Evolutionary conservation across 208 protist species (phyloP).

Genomic region (Wallacemonas sp.): DNA sequence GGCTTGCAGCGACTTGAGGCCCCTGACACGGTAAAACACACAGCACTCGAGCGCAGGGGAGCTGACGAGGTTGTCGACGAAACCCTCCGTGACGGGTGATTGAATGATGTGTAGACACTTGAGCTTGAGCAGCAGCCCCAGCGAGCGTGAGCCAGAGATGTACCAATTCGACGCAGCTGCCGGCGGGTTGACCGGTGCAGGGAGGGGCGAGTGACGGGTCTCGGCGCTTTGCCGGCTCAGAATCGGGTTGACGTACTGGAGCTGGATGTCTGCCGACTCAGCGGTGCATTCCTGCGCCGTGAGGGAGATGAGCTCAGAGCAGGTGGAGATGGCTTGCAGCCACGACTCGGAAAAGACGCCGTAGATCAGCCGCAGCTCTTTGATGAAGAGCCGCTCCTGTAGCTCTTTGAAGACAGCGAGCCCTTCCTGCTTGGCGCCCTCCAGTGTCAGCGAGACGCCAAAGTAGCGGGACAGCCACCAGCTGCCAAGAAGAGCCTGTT

Average conservation of each 20-base stretch:
- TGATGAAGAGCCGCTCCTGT: conserved; percentile 38
- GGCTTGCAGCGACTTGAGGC: conserved; percentile 52
- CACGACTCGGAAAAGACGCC: conserved; percentile 57
- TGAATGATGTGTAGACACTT: conserved; percentile 58
- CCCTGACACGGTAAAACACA: conserved; percentile 60
- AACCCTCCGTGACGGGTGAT: conserved; percentile 53
- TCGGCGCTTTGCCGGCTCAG: conserved; percentile 30
- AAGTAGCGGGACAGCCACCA: conserved; percentile 85
- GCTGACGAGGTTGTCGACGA: conserved; percentile 48
- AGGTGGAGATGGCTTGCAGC: conserved; percentile 71
- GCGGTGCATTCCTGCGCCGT: conserved; percentile 50
- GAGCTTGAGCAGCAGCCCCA: conserved; percentile 58
- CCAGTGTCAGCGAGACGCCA: conserved; percentile 54
- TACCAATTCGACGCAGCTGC: conserved; percentile 50
- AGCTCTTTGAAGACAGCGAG: conserved; percentile 52
- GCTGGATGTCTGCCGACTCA: conserved; percentile 38
- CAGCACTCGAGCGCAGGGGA: conserved; percentile 59
- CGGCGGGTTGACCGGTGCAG: neutral
- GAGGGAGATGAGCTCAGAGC: conserved; percentile 46
- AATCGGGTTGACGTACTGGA: conserved; percentile 73
- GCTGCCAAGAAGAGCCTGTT: conserved; percentile 27
- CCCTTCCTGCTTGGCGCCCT: conserved; percentile 50
- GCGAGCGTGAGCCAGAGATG: conserved; percentile 51
- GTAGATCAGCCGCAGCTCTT: conserved; percentile 43
- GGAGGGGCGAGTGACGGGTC: neutral